phyloP scores from a whole-genome alignment of 345 rosid genomes.

The Combretum micranthum region DNA sequence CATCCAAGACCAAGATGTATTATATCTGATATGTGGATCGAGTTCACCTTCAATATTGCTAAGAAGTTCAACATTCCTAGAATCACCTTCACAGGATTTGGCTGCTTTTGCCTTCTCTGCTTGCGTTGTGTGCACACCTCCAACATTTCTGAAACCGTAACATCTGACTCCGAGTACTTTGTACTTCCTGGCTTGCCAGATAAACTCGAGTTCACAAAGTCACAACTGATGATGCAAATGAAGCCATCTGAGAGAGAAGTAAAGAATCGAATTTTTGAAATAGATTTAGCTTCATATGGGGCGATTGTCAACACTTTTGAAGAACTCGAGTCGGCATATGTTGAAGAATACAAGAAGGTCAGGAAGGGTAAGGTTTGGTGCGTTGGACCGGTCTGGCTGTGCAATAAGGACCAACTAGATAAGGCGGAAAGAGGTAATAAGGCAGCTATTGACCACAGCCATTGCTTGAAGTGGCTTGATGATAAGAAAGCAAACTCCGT shows the following conservation, averaged over 20 bases:
- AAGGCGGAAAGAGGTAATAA: too few relatives aligned
- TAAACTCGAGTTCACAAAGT: slow-evolving; percentile 25
- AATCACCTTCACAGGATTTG: slow-evolving; percentile 45
- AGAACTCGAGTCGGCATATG: slow-evolving; percentile 26
- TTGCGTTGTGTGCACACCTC: slow-evolving; percentile 11
- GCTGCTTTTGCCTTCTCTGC: slow-evolving; percentile 40
- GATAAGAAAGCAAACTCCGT: too few relatives aligned
- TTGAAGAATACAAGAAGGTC: slow-evolving; percentile 12
- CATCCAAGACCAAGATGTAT: slow-evolving; percentile 42
- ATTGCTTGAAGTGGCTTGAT: too few relatives aligned
- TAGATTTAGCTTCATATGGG: too few relatives aligned
- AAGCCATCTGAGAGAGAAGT: too few relatives aligned
- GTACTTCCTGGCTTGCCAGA: slow-evolving; percentile 37
- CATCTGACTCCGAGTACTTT: slow-evolving; percentile 23
- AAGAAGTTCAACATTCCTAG: slow-evolving; percentile 35
- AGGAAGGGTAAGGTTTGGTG: slow-evolving; percentile 25
- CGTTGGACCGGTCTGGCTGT: too few relatives aligned
- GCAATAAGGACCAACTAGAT: too few relatives aligned
- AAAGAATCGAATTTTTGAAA: too few relatives aligned
- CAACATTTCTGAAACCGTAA: slow-evolving; percentile 10
- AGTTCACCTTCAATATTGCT: slow-evolving; percentile 31
- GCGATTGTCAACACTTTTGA: slow-evolving; percentile 29
- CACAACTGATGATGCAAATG: too few relatives aligned
- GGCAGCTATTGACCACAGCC: too few relatives aligned
- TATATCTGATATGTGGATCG: slow-evolving; percentile 38